Percentiles rank a stretch among this genome's conserved stretches.
These are phyloP conservation scores for Silybum marianum DNA, from an alignment of 129 eudicot species.

Conservation along the genomic window DNA sequence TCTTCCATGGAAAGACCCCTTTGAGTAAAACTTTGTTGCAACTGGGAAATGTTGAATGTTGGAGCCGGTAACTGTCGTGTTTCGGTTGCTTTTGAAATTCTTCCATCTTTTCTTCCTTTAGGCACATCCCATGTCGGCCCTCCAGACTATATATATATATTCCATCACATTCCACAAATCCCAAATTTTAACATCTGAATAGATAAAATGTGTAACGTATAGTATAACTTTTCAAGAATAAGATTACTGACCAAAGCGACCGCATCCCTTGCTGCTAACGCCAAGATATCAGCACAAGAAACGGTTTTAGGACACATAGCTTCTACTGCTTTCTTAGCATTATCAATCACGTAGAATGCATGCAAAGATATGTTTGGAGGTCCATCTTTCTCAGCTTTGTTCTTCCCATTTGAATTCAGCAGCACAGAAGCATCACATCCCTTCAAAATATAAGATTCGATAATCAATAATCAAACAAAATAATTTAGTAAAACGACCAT, in stretches of 20 bases:
- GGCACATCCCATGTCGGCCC: slow-evolving; percentile 91
- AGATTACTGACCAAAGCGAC: slow-evolving; percentile 59
- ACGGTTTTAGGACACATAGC: slow-evolving; percentile 76
- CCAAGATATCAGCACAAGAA: slow-evolving; percentile 88
- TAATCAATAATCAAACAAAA: background rate
- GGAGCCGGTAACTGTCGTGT: slow-evolving; percentile 67
- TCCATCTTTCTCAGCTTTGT: slow-evolving; percentile 72
- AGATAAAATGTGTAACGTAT: background rate
- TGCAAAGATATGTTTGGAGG: slow-evolving; percentile 80
- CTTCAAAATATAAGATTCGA: slow-evolving; percentile 26
- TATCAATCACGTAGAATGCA: slow-evolving; percentile 82
- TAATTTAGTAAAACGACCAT: background rate
- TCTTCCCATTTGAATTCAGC: slow-evolving; percentile 48
- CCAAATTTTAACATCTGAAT: background rate
- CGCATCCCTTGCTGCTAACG: slow-evolving; percentile 83
- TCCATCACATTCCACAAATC: background rate
- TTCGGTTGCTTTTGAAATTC: slow-evolving; percentile 62
- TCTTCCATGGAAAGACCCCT: slow-evolving; percentile 82
- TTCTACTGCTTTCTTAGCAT: slow-evolving; percentile 67
- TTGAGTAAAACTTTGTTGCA: slow-evolving; percentile 75
- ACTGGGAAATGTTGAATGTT: slow-evolving; percentile 66
- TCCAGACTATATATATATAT: slow-evolving; percentile 56
- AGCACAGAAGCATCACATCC: slow-evolving; percentile 90
- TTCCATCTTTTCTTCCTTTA: slow-evolving; percentile 83
- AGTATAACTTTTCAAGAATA: background rate